Percentiles rank a stretch among this genome's conserved stretches.
Conservation (phyloP, 345 rosid genomes). For the Anastatica hierochuntica region DNA sequence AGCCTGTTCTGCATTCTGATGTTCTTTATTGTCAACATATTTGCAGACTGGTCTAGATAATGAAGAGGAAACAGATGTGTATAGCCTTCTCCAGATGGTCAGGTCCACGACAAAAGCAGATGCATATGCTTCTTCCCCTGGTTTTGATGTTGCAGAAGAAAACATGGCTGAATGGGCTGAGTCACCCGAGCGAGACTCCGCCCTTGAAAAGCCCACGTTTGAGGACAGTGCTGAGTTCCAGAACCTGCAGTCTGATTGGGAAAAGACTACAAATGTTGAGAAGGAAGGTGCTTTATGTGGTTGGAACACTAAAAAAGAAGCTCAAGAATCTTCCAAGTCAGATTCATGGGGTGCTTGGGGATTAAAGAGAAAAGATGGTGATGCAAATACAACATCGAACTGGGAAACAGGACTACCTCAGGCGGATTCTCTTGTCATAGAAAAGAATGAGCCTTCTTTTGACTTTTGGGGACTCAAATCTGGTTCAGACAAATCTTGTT, state of each 20-base stretch:
- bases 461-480: not conserved
- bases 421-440: no score
- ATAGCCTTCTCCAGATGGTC: constrained; percentile 66
- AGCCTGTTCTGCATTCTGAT: constrained; percentile 6
- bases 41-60: constrained; percentile 41
- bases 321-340: constrained; percentile 18
- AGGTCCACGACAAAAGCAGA: constrained; percentile 30
- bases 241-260: no score
- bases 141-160: constrained; percentile 50
- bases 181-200: constrained; percentile 68
- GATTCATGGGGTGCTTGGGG: constrained; percentile 31
- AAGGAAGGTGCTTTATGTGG: constrained; percentile 19
- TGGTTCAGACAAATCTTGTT: no score
- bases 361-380: constrained; percentile 19
- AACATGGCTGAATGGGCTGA: constrained; percentile 50
- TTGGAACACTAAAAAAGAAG: constrained; percentile 19
- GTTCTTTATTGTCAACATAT: constrained; percentile 20
- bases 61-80: constrained; percentile 45
- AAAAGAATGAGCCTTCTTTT: constrained; percentile 6
- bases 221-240: constrained; percentile 53
- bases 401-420: constrained; percentile 23
- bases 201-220: constrained; percentile 48
- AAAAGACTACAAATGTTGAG: no score
- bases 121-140: constrained; percentile 55
- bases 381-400: constrained; percentile 10